These are phyloP conservation scores for Daldinia decipiens DNA, from an alignment of 495 filamentous ascomycete species.

Conservation along the genomic window DNA sequence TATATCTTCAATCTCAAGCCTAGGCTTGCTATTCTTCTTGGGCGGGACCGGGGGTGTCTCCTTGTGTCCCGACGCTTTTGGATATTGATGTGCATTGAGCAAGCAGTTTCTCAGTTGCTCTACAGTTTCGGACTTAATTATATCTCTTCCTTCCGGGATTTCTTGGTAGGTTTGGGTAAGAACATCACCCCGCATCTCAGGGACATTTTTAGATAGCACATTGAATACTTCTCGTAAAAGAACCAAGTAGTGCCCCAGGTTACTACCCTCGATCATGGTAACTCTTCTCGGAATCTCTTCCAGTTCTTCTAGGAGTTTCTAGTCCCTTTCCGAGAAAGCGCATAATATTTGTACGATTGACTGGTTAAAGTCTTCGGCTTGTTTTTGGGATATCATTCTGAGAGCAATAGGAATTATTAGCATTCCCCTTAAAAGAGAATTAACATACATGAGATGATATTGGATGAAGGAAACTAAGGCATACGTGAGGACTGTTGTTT, in stretches of 20 bases:
- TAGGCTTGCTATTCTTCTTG: background rate
- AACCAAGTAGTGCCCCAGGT: background rate
- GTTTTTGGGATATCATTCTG: background rate
- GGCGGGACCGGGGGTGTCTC: background rate
- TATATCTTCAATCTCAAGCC: background rate
- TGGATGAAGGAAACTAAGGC: background rate
- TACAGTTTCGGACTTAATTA: background rate
- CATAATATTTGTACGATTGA: background rate
- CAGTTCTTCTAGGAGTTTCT: conserved; percentile 5
- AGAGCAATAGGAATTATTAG: background rate
- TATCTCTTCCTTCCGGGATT: background rate
- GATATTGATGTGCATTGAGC: background rate
- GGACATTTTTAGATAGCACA: background rate
- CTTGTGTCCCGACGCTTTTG: background rate
- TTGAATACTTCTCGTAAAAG: background rate
- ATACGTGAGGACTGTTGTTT: too few relatives aligned
- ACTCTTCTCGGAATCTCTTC: background rate
- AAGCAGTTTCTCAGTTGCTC: background rate
- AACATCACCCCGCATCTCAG: background rate
- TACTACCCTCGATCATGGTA: too few relatives aligned
- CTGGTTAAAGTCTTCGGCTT: background rate
- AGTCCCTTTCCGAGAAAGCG: background rate
- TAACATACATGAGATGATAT: background rate
- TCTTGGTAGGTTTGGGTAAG: background rate
- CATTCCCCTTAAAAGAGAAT: background rate